These are phyloP conservation scores for Crithidia acanthocephali DNA, from an alignment of 208 protist species.

Conservation along the genomic window DNA sequence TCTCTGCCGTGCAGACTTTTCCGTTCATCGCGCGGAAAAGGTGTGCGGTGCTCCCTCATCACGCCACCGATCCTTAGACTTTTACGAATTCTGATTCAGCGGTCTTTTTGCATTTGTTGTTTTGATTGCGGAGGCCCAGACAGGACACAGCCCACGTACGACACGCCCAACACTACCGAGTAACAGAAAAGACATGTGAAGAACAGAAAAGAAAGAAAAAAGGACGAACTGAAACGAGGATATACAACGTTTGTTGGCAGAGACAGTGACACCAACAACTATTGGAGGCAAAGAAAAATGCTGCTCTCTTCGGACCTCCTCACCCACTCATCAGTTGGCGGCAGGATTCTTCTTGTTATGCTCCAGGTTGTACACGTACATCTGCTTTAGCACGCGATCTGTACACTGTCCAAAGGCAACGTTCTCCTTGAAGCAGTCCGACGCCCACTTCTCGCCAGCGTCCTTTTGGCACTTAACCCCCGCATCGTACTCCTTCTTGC, in stretches of 20 bases:
- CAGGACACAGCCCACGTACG: neutral
- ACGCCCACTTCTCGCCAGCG: constrained; percentile 76
- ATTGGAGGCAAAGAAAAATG: too few species aligned
- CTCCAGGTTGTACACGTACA: constrained; percentile 90
- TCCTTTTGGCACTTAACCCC: constrained; percentile 76
- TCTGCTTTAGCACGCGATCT: constrained; percentile 75
- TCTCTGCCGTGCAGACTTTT: too few species aligned
- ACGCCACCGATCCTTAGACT: too few species aligned
- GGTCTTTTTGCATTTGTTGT: too few species aligned
- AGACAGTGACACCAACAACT: neutral
- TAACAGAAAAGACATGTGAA: neutral
- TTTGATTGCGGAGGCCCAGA: too few species aligned
- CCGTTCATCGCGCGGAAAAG: too few species aligned
- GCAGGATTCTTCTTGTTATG: constrained; percentile 78
- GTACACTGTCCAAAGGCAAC: constrained; percentile 86
- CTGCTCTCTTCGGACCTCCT: too few species aligned
- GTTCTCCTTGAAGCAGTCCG: constrained; percentile 86
- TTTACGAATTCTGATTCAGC: too few species aligned
- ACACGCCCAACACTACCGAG: neutral
- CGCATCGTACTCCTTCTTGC: constrained; percentile 73
- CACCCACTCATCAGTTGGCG: constrained; percentile 44
- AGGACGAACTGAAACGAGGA: neutral
- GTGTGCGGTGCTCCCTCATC: too few species aligned
- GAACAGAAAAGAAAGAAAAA: neutral
- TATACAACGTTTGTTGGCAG: neutral